Evolutionary conservation across 176 grass and related monocot species (phyloP).

Genomic region (Saccharum spontaneum): DNA sequence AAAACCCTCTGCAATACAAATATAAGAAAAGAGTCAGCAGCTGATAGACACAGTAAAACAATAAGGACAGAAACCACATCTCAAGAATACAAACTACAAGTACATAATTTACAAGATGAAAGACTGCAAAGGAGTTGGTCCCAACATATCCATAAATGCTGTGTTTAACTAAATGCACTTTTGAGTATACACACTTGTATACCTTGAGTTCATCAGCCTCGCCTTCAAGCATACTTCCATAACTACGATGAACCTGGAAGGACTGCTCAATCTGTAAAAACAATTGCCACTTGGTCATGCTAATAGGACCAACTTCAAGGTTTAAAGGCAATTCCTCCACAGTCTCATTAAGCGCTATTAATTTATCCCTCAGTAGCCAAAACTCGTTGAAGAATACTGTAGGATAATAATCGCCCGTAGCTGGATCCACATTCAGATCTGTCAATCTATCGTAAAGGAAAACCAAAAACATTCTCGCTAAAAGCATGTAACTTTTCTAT

Average conservation of each 20-base stretch:
- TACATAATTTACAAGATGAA: background rate
- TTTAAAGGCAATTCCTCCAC: conserved; percentile 71
- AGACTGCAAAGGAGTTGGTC: background rate
- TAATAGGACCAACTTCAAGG: conserved; percentile 92
- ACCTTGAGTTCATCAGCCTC: conserved; percentile 99
- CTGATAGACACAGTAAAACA: background rate
- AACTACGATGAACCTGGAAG: conserved; percentile 92
- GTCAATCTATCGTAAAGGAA: conserved; percentile 64
- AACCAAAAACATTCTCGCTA: conserved; percentile 13
- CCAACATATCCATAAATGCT: background rate
- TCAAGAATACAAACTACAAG: conserved; percentile 18
- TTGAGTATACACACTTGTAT: conserved; percentile 8
- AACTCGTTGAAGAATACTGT: conserved; percentile 96
- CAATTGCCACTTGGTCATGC: conserved; percentile 94
- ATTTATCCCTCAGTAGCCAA: conserved; percentile 95
- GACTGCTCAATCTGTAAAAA: conserved; percentile 99
- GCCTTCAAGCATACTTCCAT: conserved; percentile 99
- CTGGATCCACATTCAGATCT: conserved; percentile 84
- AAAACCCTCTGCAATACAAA: conserved; percentile 78
- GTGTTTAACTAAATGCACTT: background rate
- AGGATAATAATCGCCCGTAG: conserved; percentile 71
- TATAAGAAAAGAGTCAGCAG: conserved; percentile 23
- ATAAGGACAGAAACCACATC: conserved; percentile 13
- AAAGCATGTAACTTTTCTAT: background rate
- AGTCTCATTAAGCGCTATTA: conserved; percentile 78